A percentile compares a stretch with the other conserved stretches of the same genome.
Conservation (phyloP, 768 basidiomycete species). For the Mycena epipterygia region DNA sequence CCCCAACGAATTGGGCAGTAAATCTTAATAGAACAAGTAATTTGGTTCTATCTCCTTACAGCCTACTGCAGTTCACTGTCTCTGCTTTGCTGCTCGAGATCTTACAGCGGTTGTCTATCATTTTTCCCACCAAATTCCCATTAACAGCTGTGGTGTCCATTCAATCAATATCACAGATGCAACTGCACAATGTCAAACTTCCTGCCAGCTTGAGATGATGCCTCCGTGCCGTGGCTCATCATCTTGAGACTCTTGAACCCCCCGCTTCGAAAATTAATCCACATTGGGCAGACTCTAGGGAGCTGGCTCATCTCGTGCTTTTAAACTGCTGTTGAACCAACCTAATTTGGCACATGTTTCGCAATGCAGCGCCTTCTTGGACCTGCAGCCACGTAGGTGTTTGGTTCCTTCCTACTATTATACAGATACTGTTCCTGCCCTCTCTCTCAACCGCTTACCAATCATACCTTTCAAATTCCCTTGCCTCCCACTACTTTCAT, state of each 20-base stretch:
- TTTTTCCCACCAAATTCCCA: background rate
- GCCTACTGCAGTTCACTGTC: too few relatives aligned
- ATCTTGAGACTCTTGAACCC: background rate
- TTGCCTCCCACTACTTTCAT: too few relatives aligned
- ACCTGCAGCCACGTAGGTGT: background rate
- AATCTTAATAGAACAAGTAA: too few relatives aligned
- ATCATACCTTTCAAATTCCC: too few relatives aligned
- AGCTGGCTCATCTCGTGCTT: background rate
- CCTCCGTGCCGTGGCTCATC: too few relatives aligned
- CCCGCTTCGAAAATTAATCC: background rate
- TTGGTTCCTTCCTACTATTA: background rate
- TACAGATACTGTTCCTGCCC: too few relatives aligned
- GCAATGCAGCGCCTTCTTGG: background rate
- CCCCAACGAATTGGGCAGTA: too few relatives aligned
- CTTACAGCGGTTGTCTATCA: slow-evolving; percentile 1
- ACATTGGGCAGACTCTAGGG: background rate
- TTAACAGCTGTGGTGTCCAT: background rate
- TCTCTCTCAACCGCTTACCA: too few relatives aligned
- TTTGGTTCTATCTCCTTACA: too few relatives aligned
- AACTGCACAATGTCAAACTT: background rate
- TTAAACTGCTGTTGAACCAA: background rate
- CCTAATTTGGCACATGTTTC: background rate
- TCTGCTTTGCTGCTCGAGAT: too few relatives aligned
- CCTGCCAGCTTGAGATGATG: background rate
- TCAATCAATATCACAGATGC: background rate